These are phyloP conservation scores for Rossbeevera mucosa DNA, from an alignment of 768 basidiomycete genomes.

Conservation along the genomic window DNA sequence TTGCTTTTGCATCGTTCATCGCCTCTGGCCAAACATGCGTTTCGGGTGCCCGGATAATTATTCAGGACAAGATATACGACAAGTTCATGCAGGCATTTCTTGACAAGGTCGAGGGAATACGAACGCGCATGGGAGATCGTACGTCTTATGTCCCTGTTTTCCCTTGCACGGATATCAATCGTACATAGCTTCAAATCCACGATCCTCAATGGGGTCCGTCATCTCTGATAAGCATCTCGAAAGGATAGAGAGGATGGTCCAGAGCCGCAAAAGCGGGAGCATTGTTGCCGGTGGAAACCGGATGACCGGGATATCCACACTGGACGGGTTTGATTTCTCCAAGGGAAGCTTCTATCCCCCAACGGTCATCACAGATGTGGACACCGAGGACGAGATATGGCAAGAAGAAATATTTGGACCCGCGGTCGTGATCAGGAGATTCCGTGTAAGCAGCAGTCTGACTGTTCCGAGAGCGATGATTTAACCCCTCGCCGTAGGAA, in stretches of 20 bases:
- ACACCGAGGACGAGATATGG: conserved; percentile 62
- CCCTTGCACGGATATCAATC: neutral
- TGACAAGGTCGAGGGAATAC: conserved; percentile 58
- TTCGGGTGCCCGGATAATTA: conserved; percentile 80
- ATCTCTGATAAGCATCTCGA: conserved; percentile 63
- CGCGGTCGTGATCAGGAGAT: conserved; percentile 65
- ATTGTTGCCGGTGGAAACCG: conserved; percentile 62
- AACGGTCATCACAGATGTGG: conserved; percentile 63
- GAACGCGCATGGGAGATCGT: conserved; percentile 75
- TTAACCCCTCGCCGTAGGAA: conserved; percentile 32
- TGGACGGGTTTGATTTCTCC: conserved; percentile 72
- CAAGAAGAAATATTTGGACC: conserved; percentile 84
- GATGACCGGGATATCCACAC: conserved; percentile 54
- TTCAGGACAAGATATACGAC: conserved; percentile 68
- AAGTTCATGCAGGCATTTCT: conserved; percentile 60
- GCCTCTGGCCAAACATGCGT: conserved; percentile 90
- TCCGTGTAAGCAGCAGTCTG: conserved; percentile 37
- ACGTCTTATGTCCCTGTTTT: conserved; percentile 25
- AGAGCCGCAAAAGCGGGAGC: conserved; percentile 42
- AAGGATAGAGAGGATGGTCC: conserved; percentile 57
- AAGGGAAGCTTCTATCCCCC: conserved; percentile 75
- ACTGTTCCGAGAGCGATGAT: neutral
- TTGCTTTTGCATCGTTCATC: conserved; percentile 78
- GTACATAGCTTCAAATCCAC: conserved; percentile 57
- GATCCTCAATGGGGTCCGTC: conserved; percentile 75